Percentiles rank a stretch among this genome's conserved stretches.
phyloP scores from a whole-genome alignment of 2,329 filamentous ascomycete genomes.

The Ophiocordyceps robertsii region DNA sequence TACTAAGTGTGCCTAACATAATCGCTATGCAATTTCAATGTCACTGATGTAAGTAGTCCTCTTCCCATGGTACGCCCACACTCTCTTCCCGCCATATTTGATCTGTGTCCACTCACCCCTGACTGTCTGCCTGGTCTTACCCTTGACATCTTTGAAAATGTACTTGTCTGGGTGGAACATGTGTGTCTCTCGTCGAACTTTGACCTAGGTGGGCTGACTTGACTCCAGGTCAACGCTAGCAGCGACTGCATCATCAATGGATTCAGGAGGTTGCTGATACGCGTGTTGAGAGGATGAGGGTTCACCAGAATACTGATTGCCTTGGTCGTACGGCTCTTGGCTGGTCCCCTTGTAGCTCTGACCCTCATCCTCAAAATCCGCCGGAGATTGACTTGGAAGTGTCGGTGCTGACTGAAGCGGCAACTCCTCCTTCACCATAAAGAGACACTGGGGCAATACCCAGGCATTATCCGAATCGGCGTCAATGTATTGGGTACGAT shows the following conservation, averaged over 20 bases:
- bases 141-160: background rate
- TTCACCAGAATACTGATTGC: background rate
- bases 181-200: background rate
- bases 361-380: background rate
- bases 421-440: background rate
- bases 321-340: background rate
- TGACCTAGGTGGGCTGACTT: background rate
- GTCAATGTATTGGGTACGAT: constrained; percentile 3
- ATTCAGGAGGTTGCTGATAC: background rate
- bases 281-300: background rate
- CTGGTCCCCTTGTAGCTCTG: background rate
- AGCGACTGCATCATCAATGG: background rate
- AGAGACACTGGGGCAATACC: constrained; percentile 2
- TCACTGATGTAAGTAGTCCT: background rate
- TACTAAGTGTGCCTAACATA: background rate
- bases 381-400: background rate
- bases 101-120: background rate
- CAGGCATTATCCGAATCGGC: constrained; percentile 2
- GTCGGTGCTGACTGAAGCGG: background rate
- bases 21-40: background rate
- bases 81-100: background rate
- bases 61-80: background rate
- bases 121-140: background rate
- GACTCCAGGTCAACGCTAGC: background rate
- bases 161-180: background rate